A percentile compares a stretch with the other conserved stretches of the same genome.
These are phyloP conservation scores for Eucalyptus viminalis DNA, from an alignment of 345 rosid species.

Conservation along the genomic window DNA sequence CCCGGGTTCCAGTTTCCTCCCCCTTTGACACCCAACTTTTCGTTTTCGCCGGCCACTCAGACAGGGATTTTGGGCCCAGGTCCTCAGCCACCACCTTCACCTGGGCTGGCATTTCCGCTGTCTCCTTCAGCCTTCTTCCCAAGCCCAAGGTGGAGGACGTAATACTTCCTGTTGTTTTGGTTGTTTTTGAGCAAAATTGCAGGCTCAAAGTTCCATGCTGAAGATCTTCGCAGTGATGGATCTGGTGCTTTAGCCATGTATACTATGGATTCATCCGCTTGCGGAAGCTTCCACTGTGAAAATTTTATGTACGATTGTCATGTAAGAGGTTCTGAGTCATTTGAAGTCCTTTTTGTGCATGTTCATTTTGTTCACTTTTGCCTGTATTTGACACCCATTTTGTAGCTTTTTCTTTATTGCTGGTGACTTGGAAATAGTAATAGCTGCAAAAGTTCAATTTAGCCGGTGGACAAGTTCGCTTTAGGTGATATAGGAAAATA, in stretches of 20 bases:
- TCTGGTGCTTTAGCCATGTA: background rate
- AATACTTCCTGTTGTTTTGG: background rate
- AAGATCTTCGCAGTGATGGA: background rate
- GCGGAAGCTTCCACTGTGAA: background rate
- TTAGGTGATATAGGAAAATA: background rate
- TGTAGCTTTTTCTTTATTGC: background rate
- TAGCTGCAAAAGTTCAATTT: background rate
- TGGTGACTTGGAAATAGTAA: background rate
- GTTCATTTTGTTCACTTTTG: background rate
- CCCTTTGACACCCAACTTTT: slow-evolving; percentile 60
- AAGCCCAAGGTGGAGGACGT: slow-evolving; percentile 79
- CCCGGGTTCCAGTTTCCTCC: slow-evolving; percentile 81
- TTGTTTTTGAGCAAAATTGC: background rate
- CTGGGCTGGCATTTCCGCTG: slow-evolving; percentile 52
- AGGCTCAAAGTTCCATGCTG: background rate
- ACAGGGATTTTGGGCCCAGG: slow-evolving; percentile 66
- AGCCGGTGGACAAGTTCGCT: background rate
- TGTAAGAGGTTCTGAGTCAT: background rate
- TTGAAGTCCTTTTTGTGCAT: background rate
- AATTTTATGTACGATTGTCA: background rate
- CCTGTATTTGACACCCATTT: background rate
- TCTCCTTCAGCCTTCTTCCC: slow-evolving; percentile 69
- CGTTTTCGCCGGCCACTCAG: slow-evolving; percentile 58
- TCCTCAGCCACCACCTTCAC: slow-evolving; percentile 69
- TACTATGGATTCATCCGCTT: background rate